Evolutionary conservation across 345 rosid species (phyloP).

Genomic region (Anacardium occidentale): DNA sequence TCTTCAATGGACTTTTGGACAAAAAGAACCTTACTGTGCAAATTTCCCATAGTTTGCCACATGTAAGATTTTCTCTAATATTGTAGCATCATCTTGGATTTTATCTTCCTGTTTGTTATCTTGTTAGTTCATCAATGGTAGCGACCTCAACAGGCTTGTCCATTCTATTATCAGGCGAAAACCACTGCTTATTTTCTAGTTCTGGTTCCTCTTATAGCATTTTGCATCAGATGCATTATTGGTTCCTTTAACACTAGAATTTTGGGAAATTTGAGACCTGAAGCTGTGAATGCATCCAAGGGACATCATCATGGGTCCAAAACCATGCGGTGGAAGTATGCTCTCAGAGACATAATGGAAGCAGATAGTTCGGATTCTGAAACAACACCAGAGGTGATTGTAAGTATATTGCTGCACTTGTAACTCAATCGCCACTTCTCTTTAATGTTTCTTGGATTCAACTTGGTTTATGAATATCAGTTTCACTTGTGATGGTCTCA

Average conservation of each 20-base stretch:
- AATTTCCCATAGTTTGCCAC: constrained; percentile 20
- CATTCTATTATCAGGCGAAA: constrained; percentile 34
- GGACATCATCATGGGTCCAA: constrained; percentile 16
- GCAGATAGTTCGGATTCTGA: constrained; percentile 18
- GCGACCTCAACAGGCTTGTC: constrained; percentile 18
- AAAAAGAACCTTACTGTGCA: constrained; percentile 18
- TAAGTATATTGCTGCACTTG: constrained; percentile 17
- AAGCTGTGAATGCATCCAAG: constrained; percentile 11
- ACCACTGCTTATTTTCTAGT: constrained; percentile 38
- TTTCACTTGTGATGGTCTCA: no score
- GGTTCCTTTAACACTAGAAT: constrained; percentile 27
- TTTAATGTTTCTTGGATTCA: no score
- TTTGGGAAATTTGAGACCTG: constrained; percentile 2
- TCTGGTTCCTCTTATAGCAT: constrained; percentile 37
- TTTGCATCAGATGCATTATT: constrained; percentile 42
- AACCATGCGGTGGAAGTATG: constrained; percentile 38
- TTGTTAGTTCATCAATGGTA: neutral
- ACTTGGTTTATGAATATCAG: no score
- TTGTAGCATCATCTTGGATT: neutral
- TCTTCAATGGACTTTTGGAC: constrained; percentile 12
- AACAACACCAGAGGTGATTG: constrained; percentile 10
- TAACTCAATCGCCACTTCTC: neutral
- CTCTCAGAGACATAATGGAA: constrained; percentile 28
- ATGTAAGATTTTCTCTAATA: constrained; percentile 24
- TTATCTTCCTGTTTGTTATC: neutral